Evolutionary conservation across 163 green algal species (phyloP).

Genomic region (Scenedesmus sp.): DNA sequence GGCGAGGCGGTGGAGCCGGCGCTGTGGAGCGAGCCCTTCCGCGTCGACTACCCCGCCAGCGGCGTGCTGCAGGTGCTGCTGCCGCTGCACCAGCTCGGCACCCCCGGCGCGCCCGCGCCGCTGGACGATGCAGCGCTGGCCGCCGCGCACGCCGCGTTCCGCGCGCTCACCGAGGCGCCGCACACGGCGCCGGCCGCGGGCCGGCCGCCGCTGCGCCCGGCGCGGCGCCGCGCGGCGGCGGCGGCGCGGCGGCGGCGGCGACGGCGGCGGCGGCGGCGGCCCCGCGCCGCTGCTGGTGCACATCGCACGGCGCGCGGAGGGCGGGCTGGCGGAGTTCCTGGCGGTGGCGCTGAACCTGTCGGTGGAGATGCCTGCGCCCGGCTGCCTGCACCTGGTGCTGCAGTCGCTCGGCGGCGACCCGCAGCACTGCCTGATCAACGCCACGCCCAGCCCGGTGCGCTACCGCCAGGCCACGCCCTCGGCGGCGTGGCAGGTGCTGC

Average conservation of each 20-base stretch:
- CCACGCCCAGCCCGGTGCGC: constrained; percentile 37
- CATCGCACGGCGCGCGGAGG: constrained; percentile 32
- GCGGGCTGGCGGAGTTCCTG: constrained; percentile 51
- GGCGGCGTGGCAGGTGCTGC: constrained; percentile 47
- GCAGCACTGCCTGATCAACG: constrained; percentile 56
- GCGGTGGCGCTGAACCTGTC: constrained; percentile 53
- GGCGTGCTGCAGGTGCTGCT: constrained; percentile 56
- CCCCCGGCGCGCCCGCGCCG: background rate
- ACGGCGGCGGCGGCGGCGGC: background rate
- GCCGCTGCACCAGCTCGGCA: constrained; percentile 54
- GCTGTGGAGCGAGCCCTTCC: constrained; percentile 58
- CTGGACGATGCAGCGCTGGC: background rate
- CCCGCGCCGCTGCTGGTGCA: constrained; percentile 33
- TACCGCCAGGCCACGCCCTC: constrained; percentile 46
- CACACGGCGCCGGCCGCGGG: background rate
- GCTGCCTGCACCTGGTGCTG: constrained; percentile 56
- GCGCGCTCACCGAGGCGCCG: constrained; percentile 5
- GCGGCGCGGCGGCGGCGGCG: background rate
- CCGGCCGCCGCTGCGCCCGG: background rate
- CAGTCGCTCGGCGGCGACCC: constrained; percentile 52
- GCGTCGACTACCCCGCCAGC: constrained; percentile 50
- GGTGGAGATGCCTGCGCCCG: constrained; percentile 51
- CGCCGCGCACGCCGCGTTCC: constrained; percentile 13
- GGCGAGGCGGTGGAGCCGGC: constrained; percentile 24
- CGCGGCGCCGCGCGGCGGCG: background rate